These are phyloP conservation scores for Nicotiana tabacum DNA, from an alignment of 257 asterid species.

Conservation along the genomic window DNA sequence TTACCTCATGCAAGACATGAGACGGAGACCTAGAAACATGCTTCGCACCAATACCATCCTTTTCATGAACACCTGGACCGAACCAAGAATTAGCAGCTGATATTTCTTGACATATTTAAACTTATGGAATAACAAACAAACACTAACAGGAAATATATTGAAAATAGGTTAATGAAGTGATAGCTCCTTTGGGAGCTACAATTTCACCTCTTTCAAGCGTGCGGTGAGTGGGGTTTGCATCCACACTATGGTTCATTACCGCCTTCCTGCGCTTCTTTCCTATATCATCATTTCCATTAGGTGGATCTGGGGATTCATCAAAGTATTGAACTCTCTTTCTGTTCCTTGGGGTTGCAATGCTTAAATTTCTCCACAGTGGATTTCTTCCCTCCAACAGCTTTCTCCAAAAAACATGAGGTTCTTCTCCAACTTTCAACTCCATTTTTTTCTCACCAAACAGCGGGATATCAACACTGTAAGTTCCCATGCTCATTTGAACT, in stretches of 20 bases:
- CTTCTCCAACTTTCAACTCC: conserved; percentile 44
- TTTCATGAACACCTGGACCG: conserved; percentile 5
- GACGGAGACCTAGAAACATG: conserved; percentile 14
- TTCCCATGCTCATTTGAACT: conserved; percentile 48
- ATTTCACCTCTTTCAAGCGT: conserved; percentile 17
- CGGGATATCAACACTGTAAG: conserved; percentile 36
- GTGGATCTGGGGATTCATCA: conserved; percentile 28
- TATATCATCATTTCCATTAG: conserved; percentile 37
- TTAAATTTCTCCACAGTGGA: conserved; percentile 59
- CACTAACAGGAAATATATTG: conserved; percentile 5
- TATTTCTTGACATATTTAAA: background rate
- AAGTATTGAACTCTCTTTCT: conserved; percentile 67
- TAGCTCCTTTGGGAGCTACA: conserved; percentile 25
- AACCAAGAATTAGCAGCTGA: conserved; percentile 15
- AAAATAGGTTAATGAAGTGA: background rate
- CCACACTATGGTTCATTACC: conserved; percentile 24
- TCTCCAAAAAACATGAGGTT: conserved; percentile 66
- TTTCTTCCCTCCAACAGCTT: conserved; percentile 55
- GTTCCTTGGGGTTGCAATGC: conserved; percentile 39
- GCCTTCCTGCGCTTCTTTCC: conserved; percentile 57
- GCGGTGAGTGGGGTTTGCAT: conserved; percentile 20
- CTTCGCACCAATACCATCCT: background rate
- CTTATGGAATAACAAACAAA: background rate
- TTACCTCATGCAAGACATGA: conserved; percentile 19
- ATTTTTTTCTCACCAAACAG: conserved; percentile 61